Percentiles rank a stretch among this genome's conserved stretches.
phyloP scores from a whole-genome alignment of 1,284 basidiomycete genomes.

The Uromyces viciae-fabae region DNA sequence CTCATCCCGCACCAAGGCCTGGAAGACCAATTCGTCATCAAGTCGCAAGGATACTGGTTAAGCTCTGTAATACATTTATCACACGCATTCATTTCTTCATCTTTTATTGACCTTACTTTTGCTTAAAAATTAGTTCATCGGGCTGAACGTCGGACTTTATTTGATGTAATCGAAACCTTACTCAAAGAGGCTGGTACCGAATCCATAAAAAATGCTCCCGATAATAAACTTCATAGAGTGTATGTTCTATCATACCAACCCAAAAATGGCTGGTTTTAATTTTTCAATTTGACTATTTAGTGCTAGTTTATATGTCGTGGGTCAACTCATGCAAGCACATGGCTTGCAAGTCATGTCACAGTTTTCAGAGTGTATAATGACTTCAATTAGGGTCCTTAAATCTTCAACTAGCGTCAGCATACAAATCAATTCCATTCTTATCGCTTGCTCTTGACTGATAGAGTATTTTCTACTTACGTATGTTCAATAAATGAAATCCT shows the following conservation, averaged over 20 bases:
- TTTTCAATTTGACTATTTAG: slow-evolving; percentile 24
- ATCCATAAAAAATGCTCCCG: not conserved
- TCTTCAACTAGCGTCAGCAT: slow-evolving; percentile 8
- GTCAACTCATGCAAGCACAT: slow-evolving; percentile 34
- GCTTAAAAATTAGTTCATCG: not conserved
- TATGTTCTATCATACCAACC: not conserved
- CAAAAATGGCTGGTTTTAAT: not conserved
- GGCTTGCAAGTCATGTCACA: slow-evolving; percentile 79
- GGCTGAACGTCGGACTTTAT: slow-evolving; percentile 30
- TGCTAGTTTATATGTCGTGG: slow-evolving; percentile 32
- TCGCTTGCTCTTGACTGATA: not conserved
- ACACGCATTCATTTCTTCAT: not conserved
- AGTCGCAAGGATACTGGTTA: slow-evolving; percentile 27
- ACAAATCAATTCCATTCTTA: not conserved
- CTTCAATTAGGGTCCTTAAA: slow-evolving; percentile 24
- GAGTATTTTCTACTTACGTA: slow-evolving; percentile 2
- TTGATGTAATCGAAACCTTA: slow-evolving; percentile 26
- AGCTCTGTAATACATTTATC: slow-evolving; percentile 28
- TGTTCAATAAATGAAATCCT: no score
- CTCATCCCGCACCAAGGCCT: slow-evolving; percentile 35
- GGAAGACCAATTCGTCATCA: slow-evolving; percentile 36
- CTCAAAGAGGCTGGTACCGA: slow-evolving; percentile 37
- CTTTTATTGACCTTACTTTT: no score
- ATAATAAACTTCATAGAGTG: slow-evolving; percentile 32
- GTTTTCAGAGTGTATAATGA: slow-evolving; percentile 69